Base-by-base conservation (phyloP, 108 stramenopile genomes). In the Pseudonitzschia multistriata region DNA sequence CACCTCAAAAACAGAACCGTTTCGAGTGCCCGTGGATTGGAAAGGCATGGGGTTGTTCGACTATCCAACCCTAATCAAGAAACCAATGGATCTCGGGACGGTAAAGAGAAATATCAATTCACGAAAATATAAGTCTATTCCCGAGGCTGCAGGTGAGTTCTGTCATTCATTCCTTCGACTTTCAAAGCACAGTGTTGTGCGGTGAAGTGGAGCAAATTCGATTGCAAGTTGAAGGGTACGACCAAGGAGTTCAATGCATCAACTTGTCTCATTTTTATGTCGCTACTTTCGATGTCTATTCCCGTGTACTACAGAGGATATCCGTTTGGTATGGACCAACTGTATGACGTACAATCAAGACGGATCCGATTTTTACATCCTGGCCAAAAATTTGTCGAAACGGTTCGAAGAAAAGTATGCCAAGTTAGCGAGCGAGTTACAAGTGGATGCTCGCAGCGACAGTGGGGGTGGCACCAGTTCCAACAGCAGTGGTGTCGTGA, bases 21-120 rank as follows among this genome's bases (percentile, higher is more conserved):
- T 99, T 82, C 88, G 95, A 62, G 92, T 93, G 56, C 97, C 96
- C 1, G 98, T 99, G 28, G 93, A 96, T 81, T 98, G 97, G 97
- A 81, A 95, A 66, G 76, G 74, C 28, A 74, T 98, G 31, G 96
- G 96, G 34, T 89, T 98, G 31, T 83, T 77, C 62, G 96, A 98
- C 71, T 98, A 98, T 74, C 97, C 96, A 57, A 77, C 88, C 74
- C 80, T 97, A 11, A 82, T 98, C 79, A 94, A 96, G 70, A 87
- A 89, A 65, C 97, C 96, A 52, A 97, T 97, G 96, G 97, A 98
- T 82, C 82, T 98, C 27, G 93, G 94, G 21, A 96, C 95, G 17
- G 83, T 98, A 50, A 93, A 95, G 71, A 74, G 82, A 30, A 89
- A 90, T 39, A 68, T 98, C 30, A 85, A 84, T 49, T 70, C 74